A percentile compares a stretch with the other conserved stretches of the same genome.
Conservation (phyloP, 345 rosid species). For the Eucalyptus polyanthemos region DNA sequence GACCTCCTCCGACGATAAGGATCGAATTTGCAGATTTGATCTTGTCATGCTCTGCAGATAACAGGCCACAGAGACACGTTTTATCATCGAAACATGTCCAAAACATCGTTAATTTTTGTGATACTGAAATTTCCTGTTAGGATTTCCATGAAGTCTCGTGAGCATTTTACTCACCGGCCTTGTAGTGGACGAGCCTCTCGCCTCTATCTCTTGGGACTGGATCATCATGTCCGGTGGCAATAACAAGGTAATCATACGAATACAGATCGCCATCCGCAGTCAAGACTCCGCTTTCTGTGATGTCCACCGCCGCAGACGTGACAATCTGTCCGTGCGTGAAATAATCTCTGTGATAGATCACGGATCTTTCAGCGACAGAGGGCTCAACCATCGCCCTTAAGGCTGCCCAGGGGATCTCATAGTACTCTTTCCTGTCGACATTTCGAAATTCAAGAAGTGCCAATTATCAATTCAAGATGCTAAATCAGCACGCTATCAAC, state of each 20-base stretch:
- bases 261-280: slow-evolving; percentile 31
- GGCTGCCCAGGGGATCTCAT: slow-evolving; percentile 80
- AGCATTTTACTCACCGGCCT: slow-evolving; percentile 27
- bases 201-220: slow-evolving; percentile 33
- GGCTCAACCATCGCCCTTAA: slow-evolving; percentile 89
- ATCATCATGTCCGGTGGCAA: slow-evolving; percentile 72
- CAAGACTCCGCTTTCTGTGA: slow-evolving; percentile 48
- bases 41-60: slow-evolving; percentile 53
- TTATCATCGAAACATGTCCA: neutral
- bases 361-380: slow-evolving; percentile 49
- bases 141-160: neutral
- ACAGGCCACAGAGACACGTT: neutral
- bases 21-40: slow-evolving; percentile 58
- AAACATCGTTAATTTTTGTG: neutral
- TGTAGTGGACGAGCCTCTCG: slow-evolving; percentile 43
- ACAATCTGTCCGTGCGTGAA: slow-evolving; percentile 42
- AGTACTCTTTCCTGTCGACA: slow-evolving; percentile 72
- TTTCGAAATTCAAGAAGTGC: neutral
- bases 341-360: slow-evolving; percentile 62
- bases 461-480: neutral
- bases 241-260: slow-evolving; percentile 67
- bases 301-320: slow-evolving; percentile 41
- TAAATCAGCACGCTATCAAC: neutral
- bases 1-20: slow-evolving; percentile 91
- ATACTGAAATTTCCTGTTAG: neutral